Conservation (phyloP, 2,329 filamentous ascomycete genomes). For the Fusarium devonianum region DNA sequence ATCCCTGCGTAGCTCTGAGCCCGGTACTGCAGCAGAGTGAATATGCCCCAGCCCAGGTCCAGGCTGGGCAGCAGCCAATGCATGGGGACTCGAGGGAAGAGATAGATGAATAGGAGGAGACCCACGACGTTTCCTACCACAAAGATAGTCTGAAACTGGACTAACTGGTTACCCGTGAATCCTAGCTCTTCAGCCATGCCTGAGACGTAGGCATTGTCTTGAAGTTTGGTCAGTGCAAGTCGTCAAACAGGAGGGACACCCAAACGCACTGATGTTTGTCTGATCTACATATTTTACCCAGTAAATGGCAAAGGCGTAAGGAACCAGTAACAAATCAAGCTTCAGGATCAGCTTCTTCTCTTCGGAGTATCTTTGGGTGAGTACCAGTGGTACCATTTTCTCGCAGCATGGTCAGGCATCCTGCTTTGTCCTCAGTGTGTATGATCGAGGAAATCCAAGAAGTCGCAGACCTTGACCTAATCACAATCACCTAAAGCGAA, state of each 20-base stretch:
- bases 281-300: slow-evolving; percentile 35
- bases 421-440: neutral
- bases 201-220: slow-evolving; percentile 32
- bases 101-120: slow-evolving; percentile 27
- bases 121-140: slow-evolving; percentile 31
- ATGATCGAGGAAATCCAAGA: neutral
- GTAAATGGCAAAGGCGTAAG: slow-evolving; percentile 48
- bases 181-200: slow-evolving; percentile 29
- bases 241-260: fast-evolving
- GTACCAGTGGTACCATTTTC: slow-evolving; percentile 53
- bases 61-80: slow-evolving; percentile 26
- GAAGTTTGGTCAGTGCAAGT: neutral
- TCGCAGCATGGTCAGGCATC: slow-evolving; percentile 13
- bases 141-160: slow-evolving; percentile 32
- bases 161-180: slow-evolving; percentile 26
- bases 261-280: slow-evolving; percentile 28
- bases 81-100: slow-evolving; percentile 28
- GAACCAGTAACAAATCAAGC: slow-evolving; percentile 63
- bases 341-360: slow-evolving; percentile 57
- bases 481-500: neutral
- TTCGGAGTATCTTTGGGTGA: slow-evolving; percentile 53
- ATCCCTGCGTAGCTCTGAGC: slow-evolving; percentile 23
- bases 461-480: neutral
- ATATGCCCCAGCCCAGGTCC: slow-evolving; percentile 23
- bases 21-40: slow-evolving; percentile 24